phyloP scores from a whole-genome alignment of 164 flowering plant genomes.

The Litsea cubeba region DNA sequence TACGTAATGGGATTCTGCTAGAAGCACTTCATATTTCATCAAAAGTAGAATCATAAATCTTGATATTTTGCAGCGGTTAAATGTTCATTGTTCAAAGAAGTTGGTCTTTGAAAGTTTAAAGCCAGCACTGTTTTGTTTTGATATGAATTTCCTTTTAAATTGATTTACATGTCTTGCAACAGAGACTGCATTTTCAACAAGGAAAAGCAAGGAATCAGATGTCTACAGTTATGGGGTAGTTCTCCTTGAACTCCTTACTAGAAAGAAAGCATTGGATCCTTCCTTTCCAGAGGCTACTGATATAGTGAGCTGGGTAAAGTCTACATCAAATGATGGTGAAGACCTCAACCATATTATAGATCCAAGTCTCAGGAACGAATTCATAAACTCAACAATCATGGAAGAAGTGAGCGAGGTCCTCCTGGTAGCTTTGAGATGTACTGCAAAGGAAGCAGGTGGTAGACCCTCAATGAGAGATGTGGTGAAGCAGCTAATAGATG shows the following conservation, averaged over 20 bases:
- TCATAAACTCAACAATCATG: constrained; percentile 33
- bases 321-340: constrained; percentile 30
- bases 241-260: constrained; percentile 59
- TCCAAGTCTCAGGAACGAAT: constrained; percentile 38
- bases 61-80: too few species aligned
- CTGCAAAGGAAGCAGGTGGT: constrained; percentile 41
- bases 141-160: background rate
- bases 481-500: constrained; percentile 41
- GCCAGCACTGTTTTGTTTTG: background rate
- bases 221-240: constrained; percentile 85
- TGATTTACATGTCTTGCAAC: constrained; percentile 14
- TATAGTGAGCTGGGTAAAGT: constrained; percentile 52
- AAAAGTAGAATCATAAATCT: too few species aligned
- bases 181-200: constrained; percentile 65
- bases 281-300: constrained; percentile 34
- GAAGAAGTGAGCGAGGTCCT: constrained; percentile 46
- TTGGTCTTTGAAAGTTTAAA: too few species aligned
- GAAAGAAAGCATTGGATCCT: constrained; percentile 55
- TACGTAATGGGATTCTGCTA: too few species aligned
- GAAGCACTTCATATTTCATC: too few species aligned
- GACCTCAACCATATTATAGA: constrained; percentile 47
- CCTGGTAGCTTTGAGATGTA: constrained; percentile 58
- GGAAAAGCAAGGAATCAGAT: constrained; percentile 56
- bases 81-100: too few species aligned
- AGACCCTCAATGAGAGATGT: constrained; percentile 83